Percentiles rank a stretch among this genome's conserved stretches.
phyloP scores from a whole-genome alignment of 257 asterid genomes.

The Datura wrightii region DNA sequence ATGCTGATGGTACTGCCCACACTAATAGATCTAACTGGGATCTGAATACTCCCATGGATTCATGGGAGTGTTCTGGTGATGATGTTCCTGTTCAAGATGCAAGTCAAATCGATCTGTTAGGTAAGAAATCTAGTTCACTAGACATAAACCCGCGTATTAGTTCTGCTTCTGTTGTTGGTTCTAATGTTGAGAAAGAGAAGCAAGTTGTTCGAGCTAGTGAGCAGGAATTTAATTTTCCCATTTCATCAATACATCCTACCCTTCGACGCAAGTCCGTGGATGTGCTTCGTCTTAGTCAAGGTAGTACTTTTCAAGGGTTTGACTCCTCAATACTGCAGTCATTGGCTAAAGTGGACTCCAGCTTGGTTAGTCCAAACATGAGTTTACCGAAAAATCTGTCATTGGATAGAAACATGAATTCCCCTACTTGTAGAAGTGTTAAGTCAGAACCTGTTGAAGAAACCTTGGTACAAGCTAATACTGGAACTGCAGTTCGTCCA shows the following conservation, averaged over 20 bases:
- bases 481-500: conserved; percentile 47
- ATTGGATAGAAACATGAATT: conserved; percentile 37
- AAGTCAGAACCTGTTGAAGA: conserved; percentile 69
- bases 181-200: conserved; percentile 52
- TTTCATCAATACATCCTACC: conserved; percentile 32
- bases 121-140: conserved; percentile 36
- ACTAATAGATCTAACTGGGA: conserved; percentile 80
- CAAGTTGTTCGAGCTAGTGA: conserved; percentile 39
- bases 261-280: conserved; percentile 45
- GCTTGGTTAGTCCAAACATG: conserved; percentile 32
- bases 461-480: conserved; percentile 44
- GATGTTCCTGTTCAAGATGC: conserved; percentile 44
- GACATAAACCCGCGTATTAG: conserved; percentile 34
- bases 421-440: conserved; percentile 43
- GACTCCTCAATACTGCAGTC: conserved; percentile 40
- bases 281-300: conserved; percentile 70
- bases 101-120: conserved; percentile 37
- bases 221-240: conserved; percentile 41
- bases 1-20: conserved; percentile 31
- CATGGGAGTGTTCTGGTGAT: conserved; percentile 65
- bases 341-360: conserved; percentile 37
- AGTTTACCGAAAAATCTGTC: conserved; percentile 39
- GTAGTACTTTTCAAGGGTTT: conserved; percentile 43
- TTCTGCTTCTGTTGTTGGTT: conserved; percentile 38
- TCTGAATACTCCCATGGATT: conserved; percentile 83